Evolutionary conservation across 2,329 filamentous ascomycete species (phyloP).

Genomic region (Lachnellula hyalina): DNA sequence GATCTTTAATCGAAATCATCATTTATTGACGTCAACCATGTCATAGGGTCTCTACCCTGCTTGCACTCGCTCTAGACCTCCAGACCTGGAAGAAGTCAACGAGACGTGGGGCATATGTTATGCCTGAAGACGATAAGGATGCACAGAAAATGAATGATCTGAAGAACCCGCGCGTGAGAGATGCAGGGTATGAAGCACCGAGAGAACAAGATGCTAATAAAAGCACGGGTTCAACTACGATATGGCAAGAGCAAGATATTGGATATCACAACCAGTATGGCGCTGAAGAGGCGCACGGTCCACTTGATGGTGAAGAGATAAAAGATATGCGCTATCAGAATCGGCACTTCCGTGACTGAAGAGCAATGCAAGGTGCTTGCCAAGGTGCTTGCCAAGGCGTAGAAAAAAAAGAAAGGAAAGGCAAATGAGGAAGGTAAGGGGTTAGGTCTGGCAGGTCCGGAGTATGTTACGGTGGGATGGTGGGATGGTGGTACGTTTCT

Average conservation of each 20-base stretch:
- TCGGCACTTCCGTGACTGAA: conserved; percentile 3
- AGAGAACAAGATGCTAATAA: conserved; percentile 4
- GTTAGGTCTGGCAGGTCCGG: too few species aligned
- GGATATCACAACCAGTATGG: conserved; percentile 27
- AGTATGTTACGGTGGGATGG: too few species aligned
- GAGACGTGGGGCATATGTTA: conserved; percentile 18
- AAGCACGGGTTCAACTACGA: not conserved
- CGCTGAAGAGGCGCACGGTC: conserved; percentile 13
- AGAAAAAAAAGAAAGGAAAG: too few species aligned
- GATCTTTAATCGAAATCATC: not conserved
- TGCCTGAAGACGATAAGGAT: conserved; percentile 26
- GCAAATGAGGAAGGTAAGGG: conserved; percentile 24
- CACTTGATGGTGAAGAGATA: conserved; percentile 6
- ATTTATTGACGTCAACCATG: not conserved
- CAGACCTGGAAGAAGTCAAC: conserved; percentile 19
- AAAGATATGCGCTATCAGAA: conserved; percentile 11
- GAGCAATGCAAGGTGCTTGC: not conserved
- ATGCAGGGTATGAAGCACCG: conserved; percentile 17
- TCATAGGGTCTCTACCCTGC: conserved; percentile 20
- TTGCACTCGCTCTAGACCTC: conserved; percentile 23
- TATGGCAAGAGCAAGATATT: conserved; percentile 18
- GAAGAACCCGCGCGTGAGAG: conserved; percentile 10
- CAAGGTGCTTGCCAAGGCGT: not conserved
- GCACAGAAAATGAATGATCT: conserved; percentile 17
- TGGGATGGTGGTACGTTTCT: too few species aligned